Evolutionary conservation across 2,329 filamentous ascomycete species (phyloP), one percentile per base, ranked within the genome.

Genomic region (Diaporthe nobilis): DNA sequence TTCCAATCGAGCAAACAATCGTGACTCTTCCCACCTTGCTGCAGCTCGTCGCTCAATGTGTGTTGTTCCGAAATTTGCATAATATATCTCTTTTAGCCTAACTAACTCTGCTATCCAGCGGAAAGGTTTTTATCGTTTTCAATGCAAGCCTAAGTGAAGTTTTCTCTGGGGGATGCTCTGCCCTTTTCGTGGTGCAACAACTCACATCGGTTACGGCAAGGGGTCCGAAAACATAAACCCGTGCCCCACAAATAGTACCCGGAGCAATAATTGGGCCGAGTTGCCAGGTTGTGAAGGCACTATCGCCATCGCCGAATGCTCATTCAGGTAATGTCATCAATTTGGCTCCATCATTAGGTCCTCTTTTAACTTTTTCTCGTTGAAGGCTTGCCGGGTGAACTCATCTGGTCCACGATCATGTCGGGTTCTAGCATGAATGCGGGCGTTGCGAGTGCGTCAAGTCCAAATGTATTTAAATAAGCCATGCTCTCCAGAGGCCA

Each of bases 251-350:
- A 57, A 34, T 31, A 57, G 25, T 34, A 28, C 17, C 9, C 53
- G 53, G 53, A 10, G 25, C 53, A 57, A 57, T 57, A 57, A 57
- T 57, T 57, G 53, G 53, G 53, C 53, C 53, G 53, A 57, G 6
- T 34, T 9, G 13, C 28, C 5, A 20, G 28, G 53, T 34, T 20
- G 53, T 15, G 9, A 34, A 57, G 28, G 13, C 15, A 57, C 20
- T 34, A 15, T 34, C 13, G 28, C 17, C 12, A 34, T 53, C 53
- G 20, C 25, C 28, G 25, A 57, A 57, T 53, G n/a, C 51, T 53
- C n/a, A 34, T 34, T 31, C 53, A 31, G 28, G 53, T 22, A 57
- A 20, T 31, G 25, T 31, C 12, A 57, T 34, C 53, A 34, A 10
- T 31, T 20, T 57, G 31, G 53, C 28, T 57, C 28, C 22, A 34